These are phyloP conservation scores for Citrus trifoliata DNA, from an alignment of 345 rosid genomes.

Conservation along the genomic window DNA sequence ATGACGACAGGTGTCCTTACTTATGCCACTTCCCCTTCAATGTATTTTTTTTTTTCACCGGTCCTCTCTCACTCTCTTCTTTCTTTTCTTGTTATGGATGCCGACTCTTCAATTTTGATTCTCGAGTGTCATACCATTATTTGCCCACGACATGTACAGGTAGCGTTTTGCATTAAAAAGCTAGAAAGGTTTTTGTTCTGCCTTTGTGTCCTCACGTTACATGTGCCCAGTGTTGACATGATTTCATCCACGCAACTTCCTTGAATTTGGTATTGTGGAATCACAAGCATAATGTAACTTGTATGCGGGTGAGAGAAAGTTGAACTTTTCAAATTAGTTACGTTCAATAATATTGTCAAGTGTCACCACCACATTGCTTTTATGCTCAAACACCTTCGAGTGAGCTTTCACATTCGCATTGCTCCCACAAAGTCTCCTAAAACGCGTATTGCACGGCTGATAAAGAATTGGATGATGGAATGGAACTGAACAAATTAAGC, in stretches of 20 bases:
- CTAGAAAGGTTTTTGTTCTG: not conserved
- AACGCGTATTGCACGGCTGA: not conserved
- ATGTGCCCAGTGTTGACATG: not conserved
- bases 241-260: not conserved
- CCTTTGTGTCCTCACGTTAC: not conserved
- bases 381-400: not conserved
- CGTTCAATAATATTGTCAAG: not conserved
- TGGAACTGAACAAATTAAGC: not conserved
- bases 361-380: not conserved
- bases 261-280: not conserved
- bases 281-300: not conserved
- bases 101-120: constrained; percentile 4
- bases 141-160: not conserved
- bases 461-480: not conserved
- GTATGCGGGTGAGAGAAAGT: not conserved
- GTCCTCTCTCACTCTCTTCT: no score
- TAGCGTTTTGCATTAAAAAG: not conserved
- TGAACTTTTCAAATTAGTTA: not conserved
- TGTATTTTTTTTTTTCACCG: not conserved
- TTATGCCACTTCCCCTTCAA: not conserved
- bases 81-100: not conserved
- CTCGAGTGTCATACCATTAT: not conserved
- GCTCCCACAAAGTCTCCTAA: not conserved
- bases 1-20: constrained; percentile 6
- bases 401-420: not conserved